Evolutionary conservation across 495 filamentous ascomycete genomes (phyloP), one percentile per base, ranked within the genome.

Genomic region (Tuber aestivum): DNA sequence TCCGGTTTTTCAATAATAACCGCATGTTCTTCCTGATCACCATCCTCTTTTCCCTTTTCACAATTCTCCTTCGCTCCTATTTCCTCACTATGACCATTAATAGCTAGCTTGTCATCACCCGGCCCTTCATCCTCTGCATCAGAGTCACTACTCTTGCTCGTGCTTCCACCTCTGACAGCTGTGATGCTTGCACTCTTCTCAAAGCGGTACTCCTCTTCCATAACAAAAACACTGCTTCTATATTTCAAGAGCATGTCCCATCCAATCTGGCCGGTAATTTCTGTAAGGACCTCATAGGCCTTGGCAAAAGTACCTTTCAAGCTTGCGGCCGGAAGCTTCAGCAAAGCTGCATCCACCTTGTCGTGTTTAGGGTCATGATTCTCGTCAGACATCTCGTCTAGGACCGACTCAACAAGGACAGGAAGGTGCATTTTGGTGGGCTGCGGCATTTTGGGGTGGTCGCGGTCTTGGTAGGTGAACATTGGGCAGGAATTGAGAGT

Each of bases 381-480:
- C 83, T 98, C 95, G 76, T 89, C 89, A 80, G 97, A 94, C 79
- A 98, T 96, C 82, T 99, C 95, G 75, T 99, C 95, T 74, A 97
- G 88, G 70, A 94, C 89, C n/a, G 92, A 94, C 83, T 98, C 96
- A 0, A 91, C 88, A 23, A 97, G 87, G 6, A 94, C 91, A 0
- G 95, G 95, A 35, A 99, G 89, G 82, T 92, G 89, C 74, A 97
- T 91, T 72, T 92, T 92, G 71, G 89, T 89, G 0, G 94, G 94
- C 78, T 95, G 93, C 32, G 95, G 95, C 92, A 97, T 94, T 74
- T 94, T 87, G 27, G 95, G 95, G 10, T 93, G 90, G 83, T 99
- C 95, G 80, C 97, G 97, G 83, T 99, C 95, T 83, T 97, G 95
- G 84, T 98, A 97, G 12, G 95, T 98, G 83, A 99, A 99, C 95